Conservation (phyloP, 805 yeast genomes). For the Nakazawaea ishiwadae region DNA sequence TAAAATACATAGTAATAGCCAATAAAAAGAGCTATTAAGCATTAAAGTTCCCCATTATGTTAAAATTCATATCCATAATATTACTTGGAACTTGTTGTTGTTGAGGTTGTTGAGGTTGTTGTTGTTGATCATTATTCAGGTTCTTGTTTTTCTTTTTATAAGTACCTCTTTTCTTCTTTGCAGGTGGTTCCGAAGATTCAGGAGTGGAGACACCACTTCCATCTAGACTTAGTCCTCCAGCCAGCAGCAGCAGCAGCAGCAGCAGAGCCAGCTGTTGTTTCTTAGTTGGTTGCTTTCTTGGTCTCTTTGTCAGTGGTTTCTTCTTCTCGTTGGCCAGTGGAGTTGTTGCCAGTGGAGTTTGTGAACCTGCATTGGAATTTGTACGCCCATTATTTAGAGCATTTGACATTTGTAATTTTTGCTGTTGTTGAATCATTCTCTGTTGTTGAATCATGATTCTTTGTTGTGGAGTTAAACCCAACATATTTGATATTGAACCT, state of each 20-base stretch:
- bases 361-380: background rate
- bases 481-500: slow-evolving; percentile 7
- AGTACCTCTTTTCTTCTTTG: slow-evolving; percentile 14
- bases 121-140: slow-evolving; percentile 1
- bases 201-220: slow-evolving; percentile 11
- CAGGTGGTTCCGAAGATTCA: slow-evolving; percentile 9
- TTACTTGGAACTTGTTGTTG: slow-evolving; percentile 14
- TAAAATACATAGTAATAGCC: background rate
- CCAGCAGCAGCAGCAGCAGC: slow-evolving; percentile 5
- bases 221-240: background rate
- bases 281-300: slow-evolving; percentile 12
- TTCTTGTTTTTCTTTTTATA: slow-evolving; percentile 14
- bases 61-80: slow-evolving; percentile 12
- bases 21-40: background rate
- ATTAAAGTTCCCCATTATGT: slow-evolving; percentile 7
- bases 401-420: slow-evolving; percentile 8
- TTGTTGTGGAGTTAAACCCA: slow-evolving; percentile 13
- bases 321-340: slow-evolving; percentile 1
- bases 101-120: slow-evolving; percentile 14
- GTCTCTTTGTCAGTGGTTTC: slow-evolving; percentile 11
- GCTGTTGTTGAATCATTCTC: slow-evolving; percentile 13
- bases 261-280: slow-evolving; percentile 12
- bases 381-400: slow-evolving; percentile 8
- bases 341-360: background rate
- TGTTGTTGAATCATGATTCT: slow-evolving; percentile 13